A percentile compares a stretch with the other conserved stretches of the same genome.
Conservation (phyloP, 176 grass and related monocot genomes). For the Poa pratensis region DNA sequence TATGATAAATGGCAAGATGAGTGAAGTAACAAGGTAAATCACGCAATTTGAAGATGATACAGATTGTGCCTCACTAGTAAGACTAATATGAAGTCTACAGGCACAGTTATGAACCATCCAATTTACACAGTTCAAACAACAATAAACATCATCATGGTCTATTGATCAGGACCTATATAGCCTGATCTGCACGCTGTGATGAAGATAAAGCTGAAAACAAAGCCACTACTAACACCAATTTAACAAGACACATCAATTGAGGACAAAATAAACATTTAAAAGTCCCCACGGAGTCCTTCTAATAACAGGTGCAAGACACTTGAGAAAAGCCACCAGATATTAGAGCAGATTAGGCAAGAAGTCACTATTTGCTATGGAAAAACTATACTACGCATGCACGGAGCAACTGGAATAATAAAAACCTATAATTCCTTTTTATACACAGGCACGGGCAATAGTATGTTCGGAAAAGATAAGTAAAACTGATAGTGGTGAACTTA, state of each 20-base stretch:
- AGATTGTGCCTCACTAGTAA: neutral
- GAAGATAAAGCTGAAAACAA: neutral
- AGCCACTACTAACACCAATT: constrained; percentile 1
- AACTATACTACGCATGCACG: neutral
- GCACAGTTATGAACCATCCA: neutral
- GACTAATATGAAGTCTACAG: constrained; percentile 20
- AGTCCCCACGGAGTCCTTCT: constrained; percentile 3
- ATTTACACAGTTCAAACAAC: constrained; percentile 28
- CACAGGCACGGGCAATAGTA: neutral
- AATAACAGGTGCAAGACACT: neutral
- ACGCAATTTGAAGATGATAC: constrained; percentile 29
- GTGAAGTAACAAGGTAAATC: constrained; percentile 12
- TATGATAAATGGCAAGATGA: constrained; percentile 16
- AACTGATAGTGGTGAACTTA: constrained; percentile 6
- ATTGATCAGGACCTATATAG: neutral
- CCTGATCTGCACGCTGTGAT: neutral
- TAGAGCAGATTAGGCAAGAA: neutral
- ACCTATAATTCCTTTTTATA: constrained; percentile 19
- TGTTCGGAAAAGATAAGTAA: constrained; percentile 8
- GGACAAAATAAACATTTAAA: neutral
- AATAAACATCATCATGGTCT: neutral
- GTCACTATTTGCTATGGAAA: neutral
- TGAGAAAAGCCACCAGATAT: constrained; percentile 9
- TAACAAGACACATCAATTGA: neutral
- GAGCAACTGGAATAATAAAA: constrained; percentile 2